Base-by-base conservation (phyloP, 1,284 basidiomycete genomes). In the Pisolithus thermaeus region DNA sequence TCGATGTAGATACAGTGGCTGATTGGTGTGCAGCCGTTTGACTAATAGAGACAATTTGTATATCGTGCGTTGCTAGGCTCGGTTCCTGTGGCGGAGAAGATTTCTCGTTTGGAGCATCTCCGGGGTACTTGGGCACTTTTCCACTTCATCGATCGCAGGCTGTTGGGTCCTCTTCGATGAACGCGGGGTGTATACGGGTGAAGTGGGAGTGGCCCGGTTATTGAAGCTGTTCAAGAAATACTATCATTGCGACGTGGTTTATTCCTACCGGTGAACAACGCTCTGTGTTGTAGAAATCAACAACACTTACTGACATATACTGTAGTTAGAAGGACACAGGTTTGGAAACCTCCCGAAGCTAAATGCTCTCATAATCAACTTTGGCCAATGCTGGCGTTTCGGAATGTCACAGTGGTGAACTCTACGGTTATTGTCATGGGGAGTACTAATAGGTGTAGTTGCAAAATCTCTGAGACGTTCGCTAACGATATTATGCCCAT, bases 201-300 rank as follows among this genome's bases (percentile, higher is more conserved):
- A 90, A 63, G 84, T 87, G 28, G 87, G 84, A 18, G 73, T 77
- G 0, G 81, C 78, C 4, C 79, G 87, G 12, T 72, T 90, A 4
- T 70, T 90, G 55, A 85, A 83, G 64, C 68, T 90, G 20, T 88
- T 90, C 68, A 70, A 74, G n/a, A 28, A 88, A 88, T 85, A 85
- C 73, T 9, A 83, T 89, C 56, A 86, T 78, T 58, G 76, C 79
- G 30, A 79, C 75, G 4, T 89, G 81, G 85, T 20, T 20, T 20
- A 20, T 87, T 63, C 85, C 90, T 52, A 87, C 83, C 20, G 81
- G 81, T 77, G 59, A 22, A 66, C 47, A 9, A 11, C 7, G n/a
- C 25, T 7, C 22, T 2, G 7, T 14, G 27, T 32, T 9, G 28
- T 9, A 8, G 7, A 28, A 28, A 8, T 20, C 42, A 30, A 30